phyloP scores from a whole-genome alignment of 192 early-diverging fungal species.

The Helicostylum pulchrum region DNA sequence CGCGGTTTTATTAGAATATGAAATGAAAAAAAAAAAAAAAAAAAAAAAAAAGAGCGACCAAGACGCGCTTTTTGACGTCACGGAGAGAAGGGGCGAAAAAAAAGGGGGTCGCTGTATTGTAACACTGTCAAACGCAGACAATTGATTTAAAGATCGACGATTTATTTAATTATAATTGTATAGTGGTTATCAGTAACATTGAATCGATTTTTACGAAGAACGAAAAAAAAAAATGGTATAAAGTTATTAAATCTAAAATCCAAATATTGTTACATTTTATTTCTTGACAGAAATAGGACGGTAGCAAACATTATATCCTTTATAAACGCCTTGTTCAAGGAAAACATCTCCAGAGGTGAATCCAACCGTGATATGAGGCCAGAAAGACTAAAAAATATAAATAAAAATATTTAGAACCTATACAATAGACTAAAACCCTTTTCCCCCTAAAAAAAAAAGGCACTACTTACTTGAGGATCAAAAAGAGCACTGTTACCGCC shows the following conservation, averaged over 20 bases:
- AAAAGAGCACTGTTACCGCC: conserved; percentile 72
- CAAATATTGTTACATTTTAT: no score
- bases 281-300: conserved; percentile 34
- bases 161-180: no score
- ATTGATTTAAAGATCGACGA: no score
- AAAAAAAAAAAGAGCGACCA: conserved; percentile 10
- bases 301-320: conserved; percentile 66
- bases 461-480: conserved; percentile 40
- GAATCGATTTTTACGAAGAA: no score
- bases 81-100: not conserved
- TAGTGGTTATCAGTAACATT: no score
- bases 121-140: no score
- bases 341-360: conserved; percentile 64
- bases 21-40: not conserved
- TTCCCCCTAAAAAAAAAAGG: not conserved
- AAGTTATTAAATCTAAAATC: no score
- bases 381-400: conserved; percentile 38
- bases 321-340: conserved; percentile 64
- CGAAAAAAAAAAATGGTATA: no score
- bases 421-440: not conserved
- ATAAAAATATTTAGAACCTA: not conserved
- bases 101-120: no score
- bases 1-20: conserved; percentile 7
- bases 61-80: conserved; percentile 13
- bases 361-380: conserved; percentile 71